Base-by-base conservation (phyloP, 805 yeast species). In the Sugiyamaella americana region DNA sequence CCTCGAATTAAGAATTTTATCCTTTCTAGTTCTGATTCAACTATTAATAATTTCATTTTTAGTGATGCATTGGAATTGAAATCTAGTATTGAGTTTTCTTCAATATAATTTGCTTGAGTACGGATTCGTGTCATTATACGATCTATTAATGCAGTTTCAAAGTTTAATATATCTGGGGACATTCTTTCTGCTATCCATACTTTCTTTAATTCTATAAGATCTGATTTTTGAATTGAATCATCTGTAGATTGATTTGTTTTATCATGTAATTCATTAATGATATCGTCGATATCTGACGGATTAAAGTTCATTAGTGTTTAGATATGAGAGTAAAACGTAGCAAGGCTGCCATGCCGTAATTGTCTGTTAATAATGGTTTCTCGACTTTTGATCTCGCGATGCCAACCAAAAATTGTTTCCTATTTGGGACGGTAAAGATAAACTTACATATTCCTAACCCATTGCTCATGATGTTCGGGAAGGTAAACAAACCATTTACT, bases 21-120 rank as follows among this genome's bases (percentile, higher is more conserved):
- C 47, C 98, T 69, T 57, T 93, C 98, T 20, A 93, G 73, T 56
- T 93, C 98, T 11, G 94, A 83, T 60, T 93, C 98, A 55, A 91
- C 81, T 20, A 94, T 77, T 69, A 93, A 78, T 40, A 89, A 69
- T 48, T 85, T 82, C 48, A 91, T 65, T 59, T 89, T 89, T 64
- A 81, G 80, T 51, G 82, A 86, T 2, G 47, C 53, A 4, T 45
- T 49, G 1, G 54, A 52, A n/a, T 55, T 78, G 44, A 84, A 85
- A 34, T 84, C 68, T 46, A 84, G 89, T 58, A 87, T 80, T 5
- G 95, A 82, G 55, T 87, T 85, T 43, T 79, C 72, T 56, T 84
- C 91, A 34, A 91, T 79, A 46, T 23, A 34, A 19, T 51, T 13
- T 30, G 52, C 56, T 47, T 63, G 68, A 40, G 69, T 69, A 46